These are phyloP conservation scores for Beauveria rudraprayagi DNA, from an alignment of 2,329 filamentous ascomycete genomes.

Conservation along the genomic window DNA sequence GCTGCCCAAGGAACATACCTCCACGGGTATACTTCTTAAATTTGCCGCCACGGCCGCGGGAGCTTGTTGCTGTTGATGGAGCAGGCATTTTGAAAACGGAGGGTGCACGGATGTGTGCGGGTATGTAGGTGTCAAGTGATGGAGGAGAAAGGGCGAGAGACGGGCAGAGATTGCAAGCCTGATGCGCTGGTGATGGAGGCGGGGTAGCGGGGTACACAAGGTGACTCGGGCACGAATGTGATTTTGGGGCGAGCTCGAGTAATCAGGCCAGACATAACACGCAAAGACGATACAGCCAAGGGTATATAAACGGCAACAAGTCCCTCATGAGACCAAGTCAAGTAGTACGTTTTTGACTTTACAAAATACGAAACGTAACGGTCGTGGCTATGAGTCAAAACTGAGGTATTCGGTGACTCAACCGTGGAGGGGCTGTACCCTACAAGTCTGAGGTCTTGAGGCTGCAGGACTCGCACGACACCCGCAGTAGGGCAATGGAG, in stretches of 20 bases:
- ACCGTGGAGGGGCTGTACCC: background rate
- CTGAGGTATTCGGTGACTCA: slow-evolving; percentile 2
- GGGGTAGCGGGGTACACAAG: slow-evolving; percentile 10
- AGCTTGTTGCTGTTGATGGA: slow-evolving; percentile 37
- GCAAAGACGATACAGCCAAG: background rate
- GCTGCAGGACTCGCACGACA: background rate
- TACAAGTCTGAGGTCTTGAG: background rate
- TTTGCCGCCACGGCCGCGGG: slow-evolving; percentile 82
- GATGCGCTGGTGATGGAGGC: slow-evolving; percentile 9
- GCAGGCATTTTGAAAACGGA: slow-evolving; percentile 31
- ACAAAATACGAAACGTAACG: too few relatives aligned
- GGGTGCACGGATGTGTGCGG: slow-evolving; percentile 12
- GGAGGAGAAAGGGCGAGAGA: background rate
- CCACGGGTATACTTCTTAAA: slow-evolving; percentile 90
- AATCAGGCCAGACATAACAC: background rate
- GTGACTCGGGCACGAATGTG: slow-evolving; percentile 8
- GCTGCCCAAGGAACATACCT: slow-evolving; percentile 43
- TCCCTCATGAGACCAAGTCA: too few relatives aligned
- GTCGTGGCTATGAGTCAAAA: background rate
- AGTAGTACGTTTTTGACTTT: too few relatives aligned
- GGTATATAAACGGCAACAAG: background rate
- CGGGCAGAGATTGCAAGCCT: slow-evolving; percentile 6
- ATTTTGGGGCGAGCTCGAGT: background rate
- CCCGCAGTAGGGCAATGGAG: too few relatives aligned
- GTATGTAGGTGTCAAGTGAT: background rate